Evolutionary conservation across 164 flowering plant genomes (phyloP), one percentile per base, ranked within the genome.

Genomic region (Stephania cephalantha): DNA sequence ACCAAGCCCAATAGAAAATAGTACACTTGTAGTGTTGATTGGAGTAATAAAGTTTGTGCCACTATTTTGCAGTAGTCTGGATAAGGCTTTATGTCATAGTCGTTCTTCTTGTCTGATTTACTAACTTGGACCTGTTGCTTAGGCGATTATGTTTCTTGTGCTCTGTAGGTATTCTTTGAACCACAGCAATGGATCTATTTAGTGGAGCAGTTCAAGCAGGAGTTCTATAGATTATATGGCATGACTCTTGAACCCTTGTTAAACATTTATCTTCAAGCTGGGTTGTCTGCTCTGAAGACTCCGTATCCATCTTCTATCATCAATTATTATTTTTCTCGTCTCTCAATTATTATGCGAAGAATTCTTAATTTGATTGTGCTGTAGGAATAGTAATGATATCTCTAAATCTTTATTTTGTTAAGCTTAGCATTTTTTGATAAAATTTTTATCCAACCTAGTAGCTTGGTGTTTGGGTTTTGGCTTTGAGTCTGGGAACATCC

Each of bases 221-320:
- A 96, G 79, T 96, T 94, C 82, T 96, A 89, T 84, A 86, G 76
- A 80, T 80, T 92, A 78, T 92, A 94, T 84, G 98, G 98, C 85
- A 91, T 94, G 97, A 94, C 97, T 48, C 86, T 90, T 44, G 94
- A 94, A 82, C 99, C 99, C 31, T 85, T 94, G 87, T 81, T 96
- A 77, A 91, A 90, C 80, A 96, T 96, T 20, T 94, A 85, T 78
- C 82, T 96, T 73, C 98, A 94, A 81, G 97, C 98, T 42, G 99
- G 99, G 77, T 84, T 96, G 69, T 96, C 99, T 31, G 97, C 97
- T 29, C 83, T 96, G 70, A 96, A 96, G 82, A 93, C 99, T 61
- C 97, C 97, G 99, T 96, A 96, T 96, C 98, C 98, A 8, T 78
- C 29, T 71, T 69, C 12, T 17, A 30, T 75, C 29, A 31, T 69